A percentile compares a stretch with the other conserved stretches of the same genome.
Conservation (phyloP, 2,329 filamentous ascomycete genomes). For the Trichoderma sp. region DNA sequence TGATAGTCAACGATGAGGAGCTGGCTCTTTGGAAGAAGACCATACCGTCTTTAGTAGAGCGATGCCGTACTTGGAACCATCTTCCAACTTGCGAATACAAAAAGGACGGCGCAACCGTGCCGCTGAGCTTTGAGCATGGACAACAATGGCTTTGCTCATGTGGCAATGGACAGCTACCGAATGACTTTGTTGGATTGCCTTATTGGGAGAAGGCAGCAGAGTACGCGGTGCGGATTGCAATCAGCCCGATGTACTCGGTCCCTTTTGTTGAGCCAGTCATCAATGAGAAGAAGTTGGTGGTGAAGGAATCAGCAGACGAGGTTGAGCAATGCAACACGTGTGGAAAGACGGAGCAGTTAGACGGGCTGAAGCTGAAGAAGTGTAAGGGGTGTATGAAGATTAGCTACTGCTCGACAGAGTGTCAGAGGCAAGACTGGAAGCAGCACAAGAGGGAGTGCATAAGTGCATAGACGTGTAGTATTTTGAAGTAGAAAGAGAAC, state of each 20-base stretch:
- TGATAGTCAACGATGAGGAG: slow-evolving; percentile 53
- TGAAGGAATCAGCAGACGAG: neutral
- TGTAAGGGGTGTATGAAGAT: slow-evolving; percentile 45
- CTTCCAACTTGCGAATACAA: slow-evolving; percentile 43
- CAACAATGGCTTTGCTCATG: slow-evolving; percentile 45
- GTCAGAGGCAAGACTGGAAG: slow-evolving; percentile 55
- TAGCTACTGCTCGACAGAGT: slow-evolving; percentile 51
- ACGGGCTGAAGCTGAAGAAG: slow-evolving; percentile 37
- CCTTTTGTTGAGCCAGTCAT: slow-evolving; percentile 42
- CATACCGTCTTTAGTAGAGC: slow-evolving; percentile 45
- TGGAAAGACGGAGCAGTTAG: slow-evolving; percentile 31
- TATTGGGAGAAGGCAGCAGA: slow-evolving; percentile 42
- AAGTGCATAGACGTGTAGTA: neutral
- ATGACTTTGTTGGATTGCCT: slow-evolving; percentile 39
- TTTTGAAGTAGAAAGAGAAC: neutral
- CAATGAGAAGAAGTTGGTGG: slow-evolving; percentile 21
- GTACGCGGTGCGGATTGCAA: slow-evolving; percentile 53
- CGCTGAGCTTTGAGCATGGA: slow-evolving; percentile 38
- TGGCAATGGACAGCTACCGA: slow-evolving; percentile 42
- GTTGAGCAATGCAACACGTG: slow-evolving; percentile 36
- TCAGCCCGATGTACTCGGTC: slow-evolving; percentile 53
- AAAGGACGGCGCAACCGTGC: slow-evolving; percentile 34
- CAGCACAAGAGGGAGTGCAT: slow-evolving; percentile 36
- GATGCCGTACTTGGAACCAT: slow-evolving; percentile 50
- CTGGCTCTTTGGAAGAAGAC: slow-evolving; percentile 50